These are phyloP conservation scores for Agarophyton chilense DNA, from an alignment of 23 red algal genomes.

Conservation along the genomic window DNA sequence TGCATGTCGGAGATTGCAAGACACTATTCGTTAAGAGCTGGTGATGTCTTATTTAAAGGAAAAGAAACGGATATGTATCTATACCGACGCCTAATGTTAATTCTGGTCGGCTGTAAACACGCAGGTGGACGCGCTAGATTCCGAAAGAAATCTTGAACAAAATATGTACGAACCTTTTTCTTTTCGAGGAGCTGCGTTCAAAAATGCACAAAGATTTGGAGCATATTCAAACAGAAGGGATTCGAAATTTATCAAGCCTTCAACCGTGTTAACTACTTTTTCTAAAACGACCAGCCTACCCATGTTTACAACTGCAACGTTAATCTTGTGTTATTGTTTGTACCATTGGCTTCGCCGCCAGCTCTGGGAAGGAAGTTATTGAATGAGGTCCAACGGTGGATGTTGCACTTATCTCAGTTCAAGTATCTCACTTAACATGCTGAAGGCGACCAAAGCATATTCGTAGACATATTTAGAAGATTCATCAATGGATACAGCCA, in stretches of 20 bases:
- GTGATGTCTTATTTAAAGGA: not conserved
- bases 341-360: slow-evolving; percentile 2
- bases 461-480: slow-evolving; percentile 44
- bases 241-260: slow-evolving; percentile 30
- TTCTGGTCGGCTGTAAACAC: not conserved
- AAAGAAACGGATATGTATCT: not conserved
- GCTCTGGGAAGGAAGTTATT: slow-evolving; percentile 8
- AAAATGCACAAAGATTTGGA: not conserved
- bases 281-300: not conserved
- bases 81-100: not conserved
- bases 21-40: not conserved
- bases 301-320: not conserved
- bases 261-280: not conserved
- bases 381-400: slow-evolving; percentile 35
- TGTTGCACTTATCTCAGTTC: slow-evolving; percentile 34
- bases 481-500: slow-evolving; percentile 20
- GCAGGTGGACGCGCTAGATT: not conserved
- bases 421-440: slow-evolving; percentile 17
- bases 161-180: not conserved
- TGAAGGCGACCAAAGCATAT: not conserved
- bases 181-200: not conserved
- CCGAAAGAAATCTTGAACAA: not conserved
- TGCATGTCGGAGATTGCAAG: slow-evolving; percentile 13
- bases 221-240: slow-evolving; percentile 9
- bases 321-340: slow-evolving; percentile 33